Conservation (phyloP, 2,329 filamentous ascomycete genomes). For the Alternaria novae-zelandiae region DNA sequence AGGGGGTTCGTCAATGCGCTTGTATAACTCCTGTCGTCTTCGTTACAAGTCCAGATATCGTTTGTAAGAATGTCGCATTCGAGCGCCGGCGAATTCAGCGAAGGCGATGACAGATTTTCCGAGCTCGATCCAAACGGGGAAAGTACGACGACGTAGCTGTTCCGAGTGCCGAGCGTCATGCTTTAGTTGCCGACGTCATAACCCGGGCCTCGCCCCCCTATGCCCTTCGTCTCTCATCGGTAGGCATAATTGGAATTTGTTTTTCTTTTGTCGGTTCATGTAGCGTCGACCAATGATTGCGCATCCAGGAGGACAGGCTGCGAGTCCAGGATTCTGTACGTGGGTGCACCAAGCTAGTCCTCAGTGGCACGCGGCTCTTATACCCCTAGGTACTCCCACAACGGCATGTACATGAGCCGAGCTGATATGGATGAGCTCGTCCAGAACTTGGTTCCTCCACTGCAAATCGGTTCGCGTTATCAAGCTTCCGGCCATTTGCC, state of each 20-base stretch:
- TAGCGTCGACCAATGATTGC: background rate
- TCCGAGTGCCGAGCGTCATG: constrained; percentile 8
- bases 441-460: background rate
- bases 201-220: background rate
- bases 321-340: background rate
- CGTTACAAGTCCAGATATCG: background rate
- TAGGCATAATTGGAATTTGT: background rate
- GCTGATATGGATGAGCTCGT: background rate
- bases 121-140: constrained; percentile 11
- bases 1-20: background rate
- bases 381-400: background rate
- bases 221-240: background rate
- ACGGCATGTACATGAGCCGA: background rate
- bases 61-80: background rate
- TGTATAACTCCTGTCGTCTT: background rate
- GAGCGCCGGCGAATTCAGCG: background rate
- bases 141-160: background rate
- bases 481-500: background rate
- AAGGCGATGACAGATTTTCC: constrained; percentile 1
- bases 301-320: background rate
- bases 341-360: background rate
- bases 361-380: background rate
- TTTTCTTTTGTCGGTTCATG: background rate
- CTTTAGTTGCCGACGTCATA: background rate
- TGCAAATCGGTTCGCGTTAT: background rate